A percentile compares a stretch with the other conserved stretches of the same genome.
Evolutionary conservation across 179 eudicot genomes (phyloP).

Genomic region (Camellia oleifera): DNA sequence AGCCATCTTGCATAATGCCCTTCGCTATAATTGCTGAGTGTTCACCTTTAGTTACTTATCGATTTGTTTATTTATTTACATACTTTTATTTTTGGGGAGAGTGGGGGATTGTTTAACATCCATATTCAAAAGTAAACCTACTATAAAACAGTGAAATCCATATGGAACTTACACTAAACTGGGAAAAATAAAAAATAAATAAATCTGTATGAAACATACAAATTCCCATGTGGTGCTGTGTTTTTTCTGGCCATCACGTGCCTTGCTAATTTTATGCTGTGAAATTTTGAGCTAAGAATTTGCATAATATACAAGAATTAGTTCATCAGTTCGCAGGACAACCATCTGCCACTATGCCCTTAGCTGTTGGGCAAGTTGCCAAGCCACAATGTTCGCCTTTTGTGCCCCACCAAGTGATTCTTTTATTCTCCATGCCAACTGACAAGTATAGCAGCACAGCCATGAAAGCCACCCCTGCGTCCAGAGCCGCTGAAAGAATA

Average conservation of each 20-base stretch:
- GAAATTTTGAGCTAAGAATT: neutral
- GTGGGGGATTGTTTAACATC: neutral
- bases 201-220: neutral
- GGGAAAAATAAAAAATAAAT: too few relatives aligned
- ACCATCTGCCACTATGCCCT: conserved; percentile 62
- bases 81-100: neutral
- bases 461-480: conserved; percentile 99
- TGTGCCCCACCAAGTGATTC: conserved; percentile 85
- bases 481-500: conserved; percentile 85
- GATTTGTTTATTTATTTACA: neutral
- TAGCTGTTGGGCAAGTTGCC: conserved; percentile 86
- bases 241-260: neutral
- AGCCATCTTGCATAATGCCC: neutral
- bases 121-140: neutral
- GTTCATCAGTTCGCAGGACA: conserved; percentile 46
- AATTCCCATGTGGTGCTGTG: too few relatives aligned
- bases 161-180: too few relatives aligned
- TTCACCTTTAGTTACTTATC: neutral
- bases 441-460: conserved; percentile 74
- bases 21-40: neutral
- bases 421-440: conserved; percentile 56
- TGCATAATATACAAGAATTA: conserved; percentile 1
- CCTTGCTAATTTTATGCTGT: neutral
- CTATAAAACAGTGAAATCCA: neutral
- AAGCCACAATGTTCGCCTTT: conserved; percentile 75